Evolutionary conservation across 225 moss, liverwort and hornwort genomes (phyloP).

Genomic region (Marchantia polymorpha): DNA sequence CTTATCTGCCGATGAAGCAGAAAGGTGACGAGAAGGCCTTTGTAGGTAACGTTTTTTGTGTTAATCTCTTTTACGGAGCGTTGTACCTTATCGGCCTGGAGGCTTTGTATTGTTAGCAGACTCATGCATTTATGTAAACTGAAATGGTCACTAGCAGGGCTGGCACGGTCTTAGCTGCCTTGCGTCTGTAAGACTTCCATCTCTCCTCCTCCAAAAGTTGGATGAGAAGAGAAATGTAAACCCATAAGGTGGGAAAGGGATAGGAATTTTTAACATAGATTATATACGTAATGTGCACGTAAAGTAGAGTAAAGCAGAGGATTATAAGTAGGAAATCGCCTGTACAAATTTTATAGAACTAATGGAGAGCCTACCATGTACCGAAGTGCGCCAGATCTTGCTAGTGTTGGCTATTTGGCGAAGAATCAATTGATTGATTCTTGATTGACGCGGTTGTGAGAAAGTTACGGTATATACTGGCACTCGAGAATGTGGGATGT

Average conservation of each 20-base stretch:
- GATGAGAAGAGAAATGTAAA: conserved; percentile 11
- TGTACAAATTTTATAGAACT: conserved; percentile 19
- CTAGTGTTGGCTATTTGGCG: too few species aligned
- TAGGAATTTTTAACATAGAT: conserved; percentile 10
- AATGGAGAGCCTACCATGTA: conserved; percentile 2
- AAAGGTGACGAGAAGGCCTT: conserved; percentile 2
- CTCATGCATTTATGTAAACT: not conserved
- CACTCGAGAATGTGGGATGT: too few species aligned
- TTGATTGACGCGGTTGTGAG: too few species aligned
- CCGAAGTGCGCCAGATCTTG: not conserved
- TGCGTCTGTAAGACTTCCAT: not conserved
- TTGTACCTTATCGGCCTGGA: conserved; percentile 13
- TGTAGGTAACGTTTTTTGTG: conserved; percentile 1
- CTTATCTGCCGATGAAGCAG: conserved; percentile 7
- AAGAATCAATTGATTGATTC: too few species aligned
- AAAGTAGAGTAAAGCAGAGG: not conserved
- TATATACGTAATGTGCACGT: not conserved
- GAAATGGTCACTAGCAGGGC: not conserved
- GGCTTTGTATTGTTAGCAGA: conserved; percentile 19
- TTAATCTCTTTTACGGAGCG: not conserved
- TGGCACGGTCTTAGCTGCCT: not conserved
- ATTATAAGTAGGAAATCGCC: conserved; percentile 1
- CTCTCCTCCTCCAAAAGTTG: conserved; percentile 7
- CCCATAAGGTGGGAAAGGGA: conserved; percentile 17
- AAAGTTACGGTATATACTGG: too few species aligned